Evolutionary conservation across 2,329 filamentous ascomycete genomes (phyloP), one percentile per base, ranked within the genome.

Genomic region (Colletotrichum sp.): DNA sequence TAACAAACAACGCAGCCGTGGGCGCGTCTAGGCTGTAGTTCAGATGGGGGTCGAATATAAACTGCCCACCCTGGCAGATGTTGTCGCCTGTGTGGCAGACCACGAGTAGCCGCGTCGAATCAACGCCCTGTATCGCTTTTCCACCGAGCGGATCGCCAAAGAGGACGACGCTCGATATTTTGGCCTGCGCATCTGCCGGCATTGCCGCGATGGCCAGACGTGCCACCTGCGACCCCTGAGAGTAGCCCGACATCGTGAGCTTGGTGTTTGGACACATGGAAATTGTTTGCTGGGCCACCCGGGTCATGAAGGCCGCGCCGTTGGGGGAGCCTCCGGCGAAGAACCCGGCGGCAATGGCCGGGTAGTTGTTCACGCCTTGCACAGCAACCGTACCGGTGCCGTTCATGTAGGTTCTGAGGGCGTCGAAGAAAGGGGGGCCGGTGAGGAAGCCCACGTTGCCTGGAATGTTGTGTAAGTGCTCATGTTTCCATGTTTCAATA

Each of bases 261-360:
- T 78, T 75, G n/a, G 80, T 78, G 30, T 77, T 68, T 25, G 79
- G 80, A 67, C 80, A 82, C 22, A 79, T 72, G 5, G 79, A 77
- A 32, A 82, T 78, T 5, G 85, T 84, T 25, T 82, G 61, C n/a
- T 61, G 77, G 32, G 81, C 77, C 27, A 79, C 70, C 16, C 83
- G 78, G 55, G 86, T 85, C 82, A 87, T 86, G 72, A 79, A 52
- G 39, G 68, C 60, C 4, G 76, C 69, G 32, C 76, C 76, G 9
- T 60, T 66, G 9, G 34, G 39, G n/a, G 73, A 72, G 15, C 76
- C 76, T 48, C 71, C 72, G 12, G 65, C 68, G 44, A 59, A 68
- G 25, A 71, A 74, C n/a, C 65, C 68, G 9, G 75, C 60, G 11
- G 65, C 48, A 11, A 64, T 19, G n/a, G 74, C 66, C 5, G 68